Conservation (phyloP, 176 grass and related monocot genomes). For the Oropetium thomaeum region DNA sequence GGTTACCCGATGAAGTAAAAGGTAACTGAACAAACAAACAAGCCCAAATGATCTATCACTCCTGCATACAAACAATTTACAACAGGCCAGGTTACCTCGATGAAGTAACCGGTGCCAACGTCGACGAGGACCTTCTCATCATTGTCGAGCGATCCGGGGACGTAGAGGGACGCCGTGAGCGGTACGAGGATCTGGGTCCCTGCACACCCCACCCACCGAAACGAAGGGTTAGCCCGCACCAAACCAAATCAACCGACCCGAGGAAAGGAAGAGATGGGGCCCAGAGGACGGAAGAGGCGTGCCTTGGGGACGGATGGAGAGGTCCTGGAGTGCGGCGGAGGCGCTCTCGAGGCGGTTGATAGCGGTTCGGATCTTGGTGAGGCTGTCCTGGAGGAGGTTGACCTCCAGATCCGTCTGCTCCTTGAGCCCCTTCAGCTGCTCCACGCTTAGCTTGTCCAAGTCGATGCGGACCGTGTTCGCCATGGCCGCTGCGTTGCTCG, state of each 20-base stretch:
- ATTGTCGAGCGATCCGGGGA: slow-evolving; percentile 81
- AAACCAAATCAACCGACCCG: background rate
- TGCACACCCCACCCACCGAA: slow-evolving; percentile 30
- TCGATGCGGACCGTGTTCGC: slow-evolving; percentile 54
- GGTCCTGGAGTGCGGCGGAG: slow-evolving; percentile 67
- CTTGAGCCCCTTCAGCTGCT: slow-evolving; percentile 84
- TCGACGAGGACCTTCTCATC: slow-evolving; percentile 88
- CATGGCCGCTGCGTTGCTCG: slow-evolving; percentile 19
- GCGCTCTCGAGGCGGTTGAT: slow-evolving; percentile 72
- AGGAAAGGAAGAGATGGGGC: background rate
- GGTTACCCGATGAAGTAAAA: too few relatives aligned
- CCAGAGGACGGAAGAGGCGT: background rate
- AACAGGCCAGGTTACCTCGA: slow-evolving; percentile 58
- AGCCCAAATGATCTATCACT: background rate
- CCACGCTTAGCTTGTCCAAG: slow-evolving; percentile 69
- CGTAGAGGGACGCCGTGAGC: slow-evolving; percentile 91
- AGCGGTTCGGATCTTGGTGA: slow-evolving; percentile 85
- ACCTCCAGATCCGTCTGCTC: slow-evolving; percentile 97
- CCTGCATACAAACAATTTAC: background rate
- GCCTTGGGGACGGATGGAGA: slow-evolving; percentile 79
- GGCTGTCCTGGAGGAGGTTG: slow-evolving; percentile 89
- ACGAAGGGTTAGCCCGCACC: slow-evolving; percentile 3
- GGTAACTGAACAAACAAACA: background rate
- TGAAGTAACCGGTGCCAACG: slow-evolving; percentile 93
- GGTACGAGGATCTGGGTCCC: slow-evolving; percentile 94